Conservation (phyloP, 768 basidiomycete genomes). For the Agaricus subrufescens region DNA sequence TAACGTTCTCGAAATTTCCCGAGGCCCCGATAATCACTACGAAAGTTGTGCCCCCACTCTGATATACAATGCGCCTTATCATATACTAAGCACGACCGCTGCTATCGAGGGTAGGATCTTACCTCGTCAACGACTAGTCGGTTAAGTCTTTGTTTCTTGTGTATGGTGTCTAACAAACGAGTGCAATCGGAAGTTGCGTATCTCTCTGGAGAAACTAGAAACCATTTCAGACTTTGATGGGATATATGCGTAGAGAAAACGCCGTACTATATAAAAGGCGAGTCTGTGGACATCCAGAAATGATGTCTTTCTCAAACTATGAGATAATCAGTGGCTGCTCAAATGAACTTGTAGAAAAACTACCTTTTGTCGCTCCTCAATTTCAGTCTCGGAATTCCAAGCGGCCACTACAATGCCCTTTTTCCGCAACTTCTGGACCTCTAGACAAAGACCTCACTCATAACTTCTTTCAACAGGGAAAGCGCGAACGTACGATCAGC, state of each 20-base stretch:
- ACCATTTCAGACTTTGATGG: background rate
- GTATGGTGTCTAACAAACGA: constrained; percentile 41
- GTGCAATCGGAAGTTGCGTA: constrained; percentile 53
- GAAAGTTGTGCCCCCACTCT: constrained; percentile 85
- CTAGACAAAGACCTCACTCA: constrained; percentile 26
- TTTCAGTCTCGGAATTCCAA: constrained; percentile 61
- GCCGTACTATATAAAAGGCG: constrained; percentile 72
- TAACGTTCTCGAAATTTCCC: constrained; percentile 67
- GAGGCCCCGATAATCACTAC: constrained; percentile 66
- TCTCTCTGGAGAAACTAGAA: constrained; percentile 72
- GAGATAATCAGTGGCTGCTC: background rate
- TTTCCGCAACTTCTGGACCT: constrained; percentile 55
- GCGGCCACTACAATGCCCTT: constrained; percentile 56
- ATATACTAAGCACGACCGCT: background rate
- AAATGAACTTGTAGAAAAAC: background rate
- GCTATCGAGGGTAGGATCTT: constrained; percentile 8
- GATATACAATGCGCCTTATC: constrained; percentile 79
- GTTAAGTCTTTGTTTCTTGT: constrained; percentile 56
- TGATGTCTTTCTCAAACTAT: constrained; percentile 61
- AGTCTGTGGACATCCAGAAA: constrained; percentile 49
- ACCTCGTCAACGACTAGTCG: constrained; percentile 83
- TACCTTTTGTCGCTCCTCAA: constrained; percentile 53
- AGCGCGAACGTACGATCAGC: constrained; percentile 53
- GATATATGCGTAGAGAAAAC: background rate
- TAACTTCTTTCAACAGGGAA: background rate